Base-by-base conservation (phyloP, 2,329 filamentous ascomycete species). In the Sporothrix dimorphospora region DNA sequence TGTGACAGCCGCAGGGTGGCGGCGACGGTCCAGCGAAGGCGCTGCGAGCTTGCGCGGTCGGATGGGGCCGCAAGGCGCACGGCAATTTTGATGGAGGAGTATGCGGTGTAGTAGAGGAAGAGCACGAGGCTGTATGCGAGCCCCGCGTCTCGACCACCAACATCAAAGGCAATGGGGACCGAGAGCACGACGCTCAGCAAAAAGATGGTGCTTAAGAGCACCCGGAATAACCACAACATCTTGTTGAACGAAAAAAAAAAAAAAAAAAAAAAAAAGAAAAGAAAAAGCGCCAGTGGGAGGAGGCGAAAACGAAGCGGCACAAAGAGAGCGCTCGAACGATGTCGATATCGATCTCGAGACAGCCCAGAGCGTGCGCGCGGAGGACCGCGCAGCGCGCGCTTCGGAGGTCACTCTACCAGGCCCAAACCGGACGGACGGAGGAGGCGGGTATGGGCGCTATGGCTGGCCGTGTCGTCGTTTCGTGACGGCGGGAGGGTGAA, bases 121-220 rank as follows among this genome's bases (percentile, higher is more conserved):
- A 98, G 89, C 65, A 92, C 90, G 70, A 98, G 88, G 79, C 94
- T 98, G 85, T 97, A 98, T 75, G 94, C 95, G 79, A 99, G 87
- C 73, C 96, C 96, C 79, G 94, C 97, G 78, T 96, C 94, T 78
- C 94, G 91, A 74, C 96, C 96, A 80, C 96, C 96, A 79, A 98
- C 95, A 88, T 99, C 96, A 85, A 98, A 98, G 78, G 95, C 93
- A 80, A 99, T 91, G 74, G 96, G 96, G 80, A 99, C 96, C 74
- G 94, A 97, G 80, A 98, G 92, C 79, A 98, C 90, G 81, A 98
- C 94, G 83, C 92, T 92, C 82, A 94, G 88, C 78, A 98, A 90
- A 84, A 98, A 98, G 82, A 93, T 83, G 80, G 91, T 86, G 83
- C 93, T 93, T 79, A 93, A 93, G 77, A 94, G 80, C 81, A 91